Base-by-base conservation (phyloP, 129 eudicot genomes). In the Chrysanthemum makinoi region DNA sequence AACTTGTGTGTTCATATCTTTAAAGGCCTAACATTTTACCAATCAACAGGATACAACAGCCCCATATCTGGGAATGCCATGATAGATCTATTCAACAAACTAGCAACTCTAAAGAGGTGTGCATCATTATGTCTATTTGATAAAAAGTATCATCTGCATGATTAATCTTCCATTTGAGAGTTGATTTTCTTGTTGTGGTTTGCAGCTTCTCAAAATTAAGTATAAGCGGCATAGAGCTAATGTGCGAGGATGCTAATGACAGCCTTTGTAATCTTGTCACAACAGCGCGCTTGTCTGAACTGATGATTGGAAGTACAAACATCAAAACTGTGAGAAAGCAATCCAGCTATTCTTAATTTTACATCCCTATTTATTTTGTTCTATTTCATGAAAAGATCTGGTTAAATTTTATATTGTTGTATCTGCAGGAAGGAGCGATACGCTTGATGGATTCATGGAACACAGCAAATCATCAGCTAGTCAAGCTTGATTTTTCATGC, bases 401-500 rank as follows among this genome's bases (percentile, higher is more conserved):
- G 61, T 18, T 17, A 68, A 17, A 6, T 62, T 12, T 51, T 59
- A 65, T 51, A 20, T 52, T 4, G 16, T 47, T 48, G 22, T 39
- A 14, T 71, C 16, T 80, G 80, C 83, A 94, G 98, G 95, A 89
- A 68, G 89, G 86, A 33, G 96, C 98, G 51, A 74, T 83, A 55
- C 86, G 79, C 60, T 75, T 94, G 78, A 80, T 78, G 62, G 84
- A 87, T 74, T 88, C 98, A 54, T 85, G 89, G 75, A 85, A 79
- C 68, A 78, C 51, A 75, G 90, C 80, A 80, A 79, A 85, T 67
- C 87, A 76, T 59, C 88, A 89, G 54, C 66, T 80, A 75, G 75
- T 84, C 69, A 89, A 86, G 80, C 90, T 94, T 78, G 95, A 94
- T 80, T 68, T 94, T 75, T 89, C 96, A 13, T 85, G 75, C 62